Percentiles rank a stretch among this genome's conserved stretches.
Conservation (phyloP, 2,329 filamentous ascomycete species). For the Botrytis squamosa region DNA sequence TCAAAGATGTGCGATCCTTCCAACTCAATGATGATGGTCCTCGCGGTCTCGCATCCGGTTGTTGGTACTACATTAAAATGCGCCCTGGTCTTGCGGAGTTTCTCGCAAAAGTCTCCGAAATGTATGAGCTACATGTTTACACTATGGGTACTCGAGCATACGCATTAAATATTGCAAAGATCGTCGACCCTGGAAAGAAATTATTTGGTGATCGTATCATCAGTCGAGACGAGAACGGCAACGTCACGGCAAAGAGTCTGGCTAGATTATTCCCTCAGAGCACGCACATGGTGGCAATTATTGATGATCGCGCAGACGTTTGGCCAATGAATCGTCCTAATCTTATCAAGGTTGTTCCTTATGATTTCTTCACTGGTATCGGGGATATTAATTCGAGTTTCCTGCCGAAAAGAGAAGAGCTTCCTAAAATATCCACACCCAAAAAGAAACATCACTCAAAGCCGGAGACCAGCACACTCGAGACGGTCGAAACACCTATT, state of each 20-base stretch:
- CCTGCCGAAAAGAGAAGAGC: constrained; percentile 71
- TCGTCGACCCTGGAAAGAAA: constrained; percentile 85
- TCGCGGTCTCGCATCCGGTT: constrained; percentile 65
- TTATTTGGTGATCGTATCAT: constrained; percentile 94
- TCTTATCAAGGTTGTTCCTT: constrained; percentile 89
- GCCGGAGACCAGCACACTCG: constrained; percentile 13
- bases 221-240: constrained; percentile 95
- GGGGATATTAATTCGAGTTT: constrained; percentile 99
- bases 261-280: constrained; percentile 92
- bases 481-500: constrained; percentile 17
- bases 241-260: constrained; percentile 84
- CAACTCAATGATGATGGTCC: constrained; percentile 85
- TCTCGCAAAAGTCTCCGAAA: constrained; percentile 69
- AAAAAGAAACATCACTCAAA: constrained; percentile 31
- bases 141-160: constrained; percentile 99
- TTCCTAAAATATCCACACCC: constrained; percentile 37
- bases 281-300: constrained; percentile 99
- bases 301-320: constrained; percentile 94
- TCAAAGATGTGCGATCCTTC: constrained; percentile 85
- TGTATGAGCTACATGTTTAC: constrained; percentile 97
- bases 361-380: constrained; percentile 97
- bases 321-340: constrained; percentile 91
- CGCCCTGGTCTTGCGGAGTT: constrained; percentile 83
- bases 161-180: constrained; percentile 83
- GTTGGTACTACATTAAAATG: constrained; percentile 98